Percentiles rank a stretch among this genome's conserved stretches.
Evolutionary conservation across 2,329 filamentous ascomycete genomes (phyloP).

Genomic region (Colletotrichum tropicale): DNA sequence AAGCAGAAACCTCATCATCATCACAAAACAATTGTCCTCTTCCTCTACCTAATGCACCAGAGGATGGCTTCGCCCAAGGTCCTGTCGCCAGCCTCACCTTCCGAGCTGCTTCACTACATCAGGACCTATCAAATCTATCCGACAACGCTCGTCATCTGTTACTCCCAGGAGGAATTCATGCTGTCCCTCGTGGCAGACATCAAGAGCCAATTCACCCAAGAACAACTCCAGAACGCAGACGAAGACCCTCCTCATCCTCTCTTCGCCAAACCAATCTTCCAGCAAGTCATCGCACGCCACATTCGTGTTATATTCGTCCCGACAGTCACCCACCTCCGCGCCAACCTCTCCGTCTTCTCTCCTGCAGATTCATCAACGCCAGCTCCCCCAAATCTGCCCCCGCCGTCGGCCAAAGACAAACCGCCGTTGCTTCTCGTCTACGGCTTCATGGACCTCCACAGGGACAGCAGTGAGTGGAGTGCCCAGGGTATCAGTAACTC

Average conservation of each 20-base stretch:
- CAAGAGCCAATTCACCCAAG: background rate
- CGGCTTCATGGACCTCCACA: conserved; percentile 69
- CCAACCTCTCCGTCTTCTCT: conserved; percentile 69
- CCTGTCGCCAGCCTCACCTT: conserved; percentile 57
- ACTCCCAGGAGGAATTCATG: conserved; percentile 68
- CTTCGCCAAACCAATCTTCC: conserved; percentile 68
- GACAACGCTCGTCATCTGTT: conserved; percentile 75
- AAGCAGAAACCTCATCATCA: background rate
- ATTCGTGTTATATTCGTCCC: conserved; percentile 76
- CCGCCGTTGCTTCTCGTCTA: conserved; percentile 63
- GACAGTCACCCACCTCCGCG: conserved; percentile 77
- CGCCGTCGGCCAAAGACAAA: background rate
- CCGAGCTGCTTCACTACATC: conserved; percentile 69
- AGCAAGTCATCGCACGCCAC: conserved; percentile 71
- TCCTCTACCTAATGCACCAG: background rate
- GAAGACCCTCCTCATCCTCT: conserved; percentile 35
- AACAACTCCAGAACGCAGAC: background rate
- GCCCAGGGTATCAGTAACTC: conserved; percentile 73
- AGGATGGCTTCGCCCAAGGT: conserved; percentile 39
- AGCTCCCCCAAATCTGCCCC: conserved; percentile 36
- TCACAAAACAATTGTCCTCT: background rate
- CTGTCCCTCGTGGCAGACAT: conserved; percentile 57
- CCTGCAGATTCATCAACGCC: conserved; percentile 37
- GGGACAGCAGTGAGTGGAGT: conserved; percentile 74
- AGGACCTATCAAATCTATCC: conserved; percentile 59